Base-by-base conservation (phyloP, 2,329 filamentous ascomycete genomes). In the Fusarium cyanostomum region DNA sequence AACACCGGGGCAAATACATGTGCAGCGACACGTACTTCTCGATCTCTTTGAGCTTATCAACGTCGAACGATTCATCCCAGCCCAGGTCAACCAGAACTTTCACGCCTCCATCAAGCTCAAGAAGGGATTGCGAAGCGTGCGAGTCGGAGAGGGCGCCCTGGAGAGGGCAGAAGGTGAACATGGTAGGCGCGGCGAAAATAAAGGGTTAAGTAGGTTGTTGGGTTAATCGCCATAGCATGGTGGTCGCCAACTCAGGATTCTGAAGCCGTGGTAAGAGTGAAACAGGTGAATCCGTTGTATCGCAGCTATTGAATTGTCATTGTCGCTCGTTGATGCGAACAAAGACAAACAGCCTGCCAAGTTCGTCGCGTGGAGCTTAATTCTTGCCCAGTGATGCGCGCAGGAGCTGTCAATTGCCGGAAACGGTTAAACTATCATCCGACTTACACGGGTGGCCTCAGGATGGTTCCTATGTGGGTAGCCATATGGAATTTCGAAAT, bases 101-200 rank as follows among this genome's bases (percentile, higher is more conserved):
- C 79, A 99, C 90, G 57, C 94, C 95, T 65, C 94, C 94, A 80
- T 99, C 95, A 53, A 99, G 90, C 81, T 98, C 94, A 43, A 99
- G 82, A 31, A 99, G 86, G n/a, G 95, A 98, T 76, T 97, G 93
- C 64, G 93, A 96, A 38, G 94, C 94, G 56, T 89, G 84, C 42
- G 92, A 95, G 67, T 91, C 87, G 48, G 92, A 94, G 73, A 96
- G 92, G 60, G 95, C 94, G 74, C 95, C 95, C 69, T 97, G 89
- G 56, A 99, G 83, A 42, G 95, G 89, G 72, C 91, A 96, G 79
- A 98, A 97, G 67, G 91, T 96, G 82, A 99, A 98, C 95, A 99
- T 99, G 71, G 66, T 79, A 74, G 69, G 56, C 52, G 49, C n/a
- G 52, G 45, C 53, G 54, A 56, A 63, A 50, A 33, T 30, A 46